These are phyloP conservation scores for Westerdykella sp. DNA, from an alignment of 2,329 filamentous ascomycete genomes.

Conservation along the genomic window DNA sequence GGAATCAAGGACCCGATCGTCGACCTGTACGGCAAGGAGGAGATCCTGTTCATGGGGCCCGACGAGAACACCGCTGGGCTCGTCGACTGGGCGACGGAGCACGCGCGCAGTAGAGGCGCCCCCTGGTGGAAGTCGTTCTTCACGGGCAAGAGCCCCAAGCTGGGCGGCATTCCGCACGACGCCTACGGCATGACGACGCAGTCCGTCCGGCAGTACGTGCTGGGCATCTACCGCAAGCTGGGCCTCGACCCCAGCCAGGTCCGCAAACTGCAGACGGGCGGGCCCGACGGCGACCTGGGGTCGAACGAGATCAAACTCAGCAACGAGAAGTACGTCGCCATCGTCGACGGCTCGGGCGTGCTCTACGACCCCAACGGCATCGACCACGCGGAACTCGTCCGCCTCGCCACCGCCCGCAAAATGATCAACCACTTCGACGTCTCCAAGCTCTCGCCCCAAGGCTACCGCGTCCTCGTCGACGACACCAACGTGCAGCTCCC, in stretches of 20 bases:
- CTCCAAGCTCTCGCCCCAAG: conserved; percentile 76
- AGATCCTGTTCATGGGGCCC: conserved; percentile 97
- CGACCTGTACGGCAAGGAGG: conserved; percentile 87
- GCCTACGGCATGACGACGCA: conserved; percentile 96
- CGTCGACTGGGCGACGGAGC: conserved; percentile 97
- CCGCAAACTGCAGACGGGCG: conserved; percentile 93
- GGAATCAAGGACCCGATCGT: conserved; percentile 99
- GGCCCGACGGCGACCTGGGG: conserved; percentile 90
- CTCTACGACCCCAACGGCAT: conserved; percentile 89
- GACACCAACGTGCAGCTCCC: conserved; percentile 86
- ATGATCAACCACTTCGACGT: conserved; percentile 88
- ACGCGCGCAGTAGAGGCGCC: conserved; percentile 78
- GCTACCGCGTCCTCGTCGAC: conserved; percentile 88
- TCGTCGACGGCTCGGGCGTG: conserved; percentile 95
- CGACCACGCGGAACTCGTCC: conserved; percentile 73
- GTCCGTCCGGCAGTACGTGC: conserved; percentile 91
- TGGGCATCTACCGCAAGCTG: conserved; percentile 95
- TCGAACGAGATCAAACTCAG: conserved; percentile 96
- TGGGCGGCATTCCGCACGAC: conserved; percentile 96
- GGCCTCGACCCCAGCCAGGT: conserved; percentile 79
- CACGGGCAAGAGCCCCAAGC: conserved; percentile 92
- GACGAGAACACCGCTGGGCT: conserved; percentile 98
- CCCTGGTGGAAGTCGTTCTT: conserved; percentile 99
- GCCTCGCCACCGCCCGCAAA: conserved; percentile 74
- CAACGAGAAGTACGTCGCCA: conserved; percentile 90